phyloP scores from a whole-genome alignment of 768 basidiomycete species.

The Russula sp. region DNA sequence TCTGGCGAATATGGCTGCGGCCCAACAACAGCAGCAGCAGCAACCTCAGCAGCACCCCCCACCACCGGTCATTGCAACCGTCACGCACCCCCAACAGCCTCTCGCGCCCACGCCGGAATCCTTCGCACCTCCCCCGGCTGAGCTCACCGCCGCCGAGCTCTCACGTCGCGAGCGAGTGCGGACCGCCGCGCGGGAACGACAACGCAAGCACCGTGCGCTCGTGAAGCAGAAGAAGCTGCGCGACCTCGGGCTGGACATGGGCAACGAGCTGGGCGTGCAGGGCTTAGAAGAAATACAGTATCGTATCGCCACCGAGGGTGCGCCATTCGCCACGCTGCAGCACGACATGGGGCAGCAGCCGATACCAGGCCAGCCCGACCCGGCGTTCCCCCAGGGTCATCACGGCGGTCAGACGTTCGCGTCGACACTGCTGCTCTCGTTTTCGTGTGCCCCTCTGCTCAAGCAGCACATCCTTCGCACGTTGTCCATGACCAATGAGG shows the following conservation, averaged over 20 bases:
- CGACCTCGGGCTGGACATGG: slow-evolving; percentile 78
- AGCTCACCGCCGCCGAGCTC: slow-evolving; percentile 57
- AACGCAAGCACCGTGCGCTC: slow-evolving; percentile 72
- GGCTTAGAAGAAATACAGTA: slow-evolving; percentile 65
- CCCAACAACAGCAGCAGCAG: slow-evolving; percentile 24
- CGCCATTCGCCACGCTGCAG: slow-evolving; percentile 33
- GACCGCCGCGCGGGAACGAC: slow-evolving; percentile 71
- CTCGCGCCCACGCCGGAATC: slow-evolving; percentile 30
- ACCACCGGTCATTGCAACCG: slow-evolving; percentile 8
- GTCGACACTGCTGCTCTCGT: slow-evolving; percentile 67
- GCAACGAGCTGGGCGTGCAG: slow-evolving; percentile 52
- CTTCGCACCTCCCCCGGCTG: slow-evolving; percentile 34
- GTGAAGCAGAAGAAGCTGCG: slow-evolving; percentile 78
- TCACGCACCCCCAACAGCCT: slow-evolving; percentile 19
- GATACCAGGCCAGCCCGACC: slow-evolving; percentile 39
- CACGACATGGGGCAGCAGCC: slow-evolving; percentile 32
- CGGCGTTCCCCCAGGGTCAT: slow-evolving; percentile 56
- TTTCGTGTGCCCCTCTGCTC: slow-evolving; percentile 66
- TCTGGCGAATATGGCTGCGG: slow-evolving; percentile 27
- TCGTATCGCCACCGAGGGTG: slow-evolving; percentile 43
- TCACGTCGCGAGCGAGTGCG: slow-evolving; percentile 66
- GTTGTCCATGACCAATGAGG: slow-evolving; percentile 71
- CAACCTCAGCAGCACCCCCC: slow-evolving; percentile 25
- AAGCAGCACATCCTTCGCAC: slow-evolving; percentile 71
- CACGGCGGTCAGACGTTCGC: slow-evolving; percentile 73